Conservation (phyloP, 257 asterid species). For the Henckelia pumila region DNA sequence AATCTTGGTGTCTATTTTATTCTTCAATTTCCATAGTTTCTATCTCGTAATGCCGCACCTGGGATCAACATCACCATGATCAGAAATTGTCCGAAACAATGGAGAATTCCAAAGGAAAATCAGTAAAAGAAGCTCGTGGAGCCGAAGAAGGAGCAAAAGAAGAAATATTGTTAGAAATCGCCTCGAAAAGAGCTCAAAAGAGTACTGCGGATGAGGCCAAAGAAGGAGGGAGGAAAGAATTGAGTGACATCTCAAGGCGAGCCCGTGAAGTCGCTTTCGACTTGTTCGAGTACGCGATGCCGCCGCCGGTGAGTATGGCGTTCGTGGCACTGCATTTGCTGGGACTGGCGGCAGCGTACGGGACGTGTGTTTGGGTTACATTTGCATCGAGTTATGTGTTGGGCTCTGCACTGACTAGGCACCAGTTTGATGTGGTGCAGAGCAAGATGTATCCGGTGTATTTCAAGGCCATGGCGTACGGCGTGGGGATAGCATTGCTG, state of each 20-base stretch:
- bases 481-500: conserved; percentile 48
- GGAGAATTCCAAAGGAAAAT: too few species aligned
- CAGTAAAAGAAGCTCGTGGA: too few species aligned
- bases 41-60: too few species aligned
- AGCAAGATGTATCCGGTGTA: conserved; percentile 72
- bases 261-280: conserved; percentile 34
- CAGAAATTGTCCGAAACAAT: too few species aligned
- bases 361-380: conserved; percentile 71
- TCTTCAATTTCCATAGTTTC: too few species aligned
- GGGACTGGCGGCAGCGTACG: conserved; percentile 63
- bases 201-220: conserved; percentile 16
- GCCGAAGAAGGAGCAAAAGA: too few species aligned
- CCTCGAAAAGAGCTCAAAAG: conserved; percentile 22
- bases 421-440: conserved; percentile 68
- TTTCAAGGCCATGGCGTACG: conserved; percentile 63
- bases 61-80: too few species aligned
- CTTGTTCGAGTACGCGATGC: conserved; percentile 26
- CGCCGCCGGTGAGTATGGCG: conserved; percentile 27
- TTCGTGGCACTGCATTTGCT: conserved; percentile 39
- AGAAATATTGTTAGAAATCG: conserved; percentile 18
- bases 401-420: conserved; percentile 59
- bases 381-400: conserved; percentile 65
- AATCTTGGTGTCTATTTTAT: too few species aligned
- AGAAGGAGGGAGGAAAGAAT: conserved; percentile 37
- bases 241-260: conserved; percentile 31